Evolutionary conservation across 768 basidiomycete species (phyloP).

Genomic region (Erythrobasidium yunnanense): DNA sequence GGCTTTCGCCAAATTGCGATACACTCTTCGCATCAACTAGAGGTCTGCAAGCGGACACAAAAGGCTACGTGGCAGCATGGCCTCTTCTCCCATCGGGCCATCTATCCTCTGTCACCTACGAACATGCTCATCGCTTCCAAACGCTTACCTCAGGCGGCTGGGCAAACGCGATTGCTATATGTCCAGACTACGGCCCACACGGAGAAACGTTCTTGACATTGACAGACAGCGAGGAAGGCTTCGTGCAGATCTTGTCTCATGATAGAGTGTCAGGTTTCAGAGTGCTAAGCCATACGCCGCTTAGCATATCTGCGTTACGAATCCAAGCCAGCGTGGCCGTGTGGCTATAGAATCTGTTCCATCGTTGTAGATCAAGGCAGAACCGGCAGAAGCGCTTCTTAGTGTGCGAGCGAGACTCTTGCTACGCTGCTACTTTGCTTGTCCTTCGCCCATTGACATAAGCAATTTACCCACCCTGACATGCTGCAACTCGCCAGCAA

Average conservation of each 20-base stretch:
- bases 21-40: constrained; percentile 37
- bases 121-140: constrained; percentile 26
- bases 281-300: neutral
- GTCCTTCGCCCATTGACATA: neutral
- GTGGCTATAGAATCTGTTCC: neutral
- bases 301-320: neutral
- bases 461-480: neutral
- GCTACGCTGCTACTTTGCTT: neutral
- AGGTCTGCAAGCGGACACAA: constrained; percentile 23
- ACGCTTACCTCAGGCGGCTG: constrained; percentile 38
- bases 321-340: neutral
- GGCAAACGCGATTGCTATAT: constrained; percentile 36
- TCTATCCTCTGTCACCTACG: neutral
- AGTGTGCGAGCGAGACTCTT: neutral
- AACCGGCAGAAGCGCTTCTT: neutral
- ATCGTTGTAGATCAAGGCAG: neutral
- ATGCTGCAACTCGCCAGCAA: too few species aligned
- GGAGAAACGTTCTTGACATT: constrained; percentile 30
- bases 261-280: constrained; percentile 22
- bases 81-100: constrained; percentile 20
- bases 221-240: constrained; percentile 37
- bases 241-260: constrained; percentile 29
- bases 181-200: constrained; percentile 14
- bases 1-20: constrained; percentile 28
- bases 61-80: constrained; percentile 35